These are phyloP conservation scores for Phellopilus nigrolimitatus DNA, from an alignment of 1,284 basidiomycete genomes.

Conservation along the genomic window DNA sequence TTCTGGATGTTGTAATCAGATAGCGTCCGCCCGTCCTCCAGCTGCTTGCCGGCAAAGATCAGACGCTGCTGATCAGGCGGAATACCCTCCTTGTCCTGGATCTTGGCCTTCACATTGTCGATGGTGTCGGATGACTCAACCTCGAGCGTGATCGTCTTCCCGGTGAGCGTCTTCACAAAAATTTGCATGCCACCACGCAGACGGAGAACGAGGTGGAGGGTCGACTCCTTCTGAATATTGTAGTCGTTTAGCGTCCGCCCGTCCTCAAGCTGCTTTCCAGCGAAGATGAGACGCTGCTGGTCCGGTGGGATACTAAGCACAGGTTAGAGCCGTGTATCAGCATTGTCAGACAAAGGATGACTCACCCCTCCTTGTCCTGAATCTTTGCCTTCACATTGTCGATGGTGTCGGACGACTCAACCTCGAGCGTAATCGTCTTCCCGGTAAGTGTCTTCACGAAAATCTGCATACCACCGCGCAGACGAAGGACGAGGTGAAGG, in stretches of 20 bases:
- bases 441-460: conserved; percentile 48
- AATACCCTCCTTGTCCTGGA: conserved; percentile 47
- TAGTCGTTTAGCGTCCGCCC: conserved; percentile 41
- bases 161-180: conserved; percentile 47
- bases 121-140: conserved; percentile 54
- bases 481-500: conserved; percentile 52
- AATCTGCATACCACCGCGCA: conserved; percentile 53
- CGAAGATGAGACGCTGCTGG: conserved; percentile 40
- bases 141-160: conserved; percentile 57
- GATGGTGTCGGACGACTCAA: conserved; percentile 53
- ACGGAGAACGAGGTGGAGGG: conserved; percentile 55
- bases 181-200: conserved; percentile 55
- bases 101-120: conserved; percentile 48
- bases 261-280: conserved; percentile 45
- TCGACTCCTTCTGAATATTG: conserved; percentile 36
- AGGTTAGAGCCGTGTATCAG: not conserved
- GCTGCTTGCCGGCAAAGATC: conserved; percentile 48
- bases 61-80: conserved; percentile 46
- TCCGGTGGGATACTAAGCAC: conserved; percentile 18
- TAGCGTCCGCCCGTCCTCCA: conserved; percentile 34
- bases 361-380: conserved; percentile 38
- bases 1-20: conserved; percentile 36
- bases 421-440: conserved; percentile 56
- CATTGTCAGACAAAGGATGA: not conserved
- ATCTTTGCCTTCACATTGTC: conserved; percentile 50